Conservation (phyloP, 2,329 filamentous ascomycete genomes). For the Paramyrothecium sp. region DNA sequence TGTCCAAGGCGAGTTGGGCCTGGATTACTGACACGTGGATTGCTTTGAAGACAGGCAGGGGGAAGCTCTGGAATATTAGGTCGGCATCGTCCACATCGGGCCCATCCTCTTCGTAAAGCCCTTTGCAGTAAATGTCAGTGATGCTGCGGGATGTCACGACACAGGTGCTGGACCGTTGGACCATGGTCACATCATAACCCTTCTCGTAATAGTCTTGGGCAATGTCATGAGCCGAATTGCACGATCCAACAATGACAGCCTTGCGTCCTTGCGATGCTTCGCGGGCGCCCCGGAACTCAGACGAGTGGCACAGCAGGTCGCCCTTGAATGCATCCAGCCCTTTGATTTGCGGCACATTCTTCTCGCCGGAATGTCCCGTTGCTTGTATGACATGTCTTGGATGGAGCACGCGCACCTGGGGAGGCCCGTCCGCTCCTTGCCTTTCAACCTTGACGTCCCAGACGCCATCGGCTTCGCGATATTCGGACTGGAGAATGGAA, state of each 20-base stretch:
- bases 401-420: slow-evolving; percentile 52
- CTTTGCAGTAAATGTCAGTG: slow-evolving; percentile 50
- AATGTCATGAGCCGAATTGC: slow-evolving; percentile 69
- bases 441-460: slow-evolving; percentile 59
- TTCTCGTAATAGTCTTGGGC: slow-evolving; percentile 66
- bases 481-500: slow-evolving; percentile 44
- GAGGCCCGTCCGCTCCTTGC: slow-evolving; percentile 44
- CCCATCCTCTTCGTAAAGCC: slow-evolving; percentile 46
- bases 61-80: slow-evolving; percentile 54
- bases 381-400: slow-evolving; percentile 65
- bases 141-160: slow-evolving; percentile 58
- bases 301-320: slow-evolving; percentile 59
- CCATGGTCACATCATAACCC: slow-evolving; percentile 66
- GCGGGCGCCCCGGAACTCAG: slow-evolving; percentile 54
- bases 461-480: slow-evolving; percentile 43
- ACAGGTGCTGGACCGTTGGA: slow-evolving; percentile 65
- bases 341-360: slow-evolving; percentile 56
- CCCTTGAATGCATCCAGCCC: slow-evolving; percentile 59
- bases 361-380: slow-evolving; percentile 68
- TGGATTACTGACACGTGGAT: slow-evolving; percentile 45
- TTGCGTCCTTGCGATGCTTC: slow-evolving; percentile 50
- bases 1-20: slow-evolving; percentile 32
- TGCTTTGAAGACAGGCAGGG: slow-evolving; percentile 59
- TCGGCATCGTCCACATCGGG: slow-evolving; percentile 68
- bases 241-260: slow-evolving; percentile 65